Evolutionary conservation across 257 asterid genomes (phyloP).

Genomic region (Lantana camara): DNA sequence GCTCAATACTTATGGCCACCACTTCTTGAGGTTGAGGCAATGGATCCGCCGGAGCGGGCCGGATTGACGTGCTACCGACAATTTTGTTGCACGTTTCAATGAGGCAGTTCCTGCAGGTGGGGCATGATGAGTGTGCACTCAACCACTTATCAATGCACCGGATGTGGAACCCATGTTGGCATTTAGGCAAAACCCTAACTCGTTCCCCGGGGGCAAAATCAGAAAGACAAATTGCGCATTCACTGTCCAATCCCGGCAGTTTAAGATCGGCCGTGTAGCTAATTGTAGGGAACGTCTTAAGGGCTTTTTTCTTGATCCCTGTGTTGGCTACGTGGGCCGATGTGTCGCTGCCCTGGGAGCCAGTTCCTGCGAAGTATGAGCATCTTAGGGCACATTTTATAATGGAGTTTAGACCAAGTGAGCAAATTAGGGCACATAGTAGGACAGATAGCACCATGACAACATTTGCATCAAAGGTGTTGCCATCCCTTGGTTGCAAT

Average conservation of each 20-base stretch:
- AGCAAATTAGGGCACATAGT: slow-evolving; percentile 59
- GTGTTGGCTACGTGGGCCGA: slow-evolving; percentile 44
- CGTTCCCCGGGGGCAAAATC: slow-evolving; percentile 43
- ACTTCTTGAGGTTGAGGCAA: slow-evolving; percentile 28
- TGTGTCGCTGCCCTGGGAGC: not conserved
- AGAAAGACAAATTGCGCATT: slow-evolving; percentile 58
- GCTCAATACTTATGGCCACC: slow-evolving; percentile 36
- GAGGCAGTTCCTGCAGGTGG: slow-evolving; percentile 58
- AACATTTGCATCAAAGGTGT: slow-evolving; percentile 51
- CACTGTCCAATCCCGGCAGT: slow-evolving; percentile 42
- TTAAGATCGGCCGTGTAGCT: slow-evolving; percentile 39
- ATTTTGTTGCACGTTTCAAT: slow-evolving; percentile 49
- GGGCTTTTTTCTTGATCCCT: slow-evolving; percentile 55
- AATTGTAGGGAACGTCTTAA: slow-evolving; percentile 45
- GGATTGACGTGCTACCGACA: slow-evolving; percentile 18
- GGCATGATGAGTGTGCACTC: slow-evolving; percentile 56
- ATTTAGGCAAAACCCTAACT: slow-evolving; percentile 49
- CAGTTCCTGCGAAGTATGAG: slow-evolving; percentile 31
- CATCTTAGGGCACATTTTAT: slow-evolving; percentile 55
- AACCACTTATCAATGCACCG: slow-evolving; percentile 57
- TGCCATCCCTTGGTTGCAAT: slow-evolving; percentile 13
- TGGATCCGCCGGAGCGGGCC: not conserved
- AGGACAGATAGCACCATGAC: slow-evolving; percentile 65
- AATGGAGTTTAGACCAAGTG: slow-evolving; percentile 59
- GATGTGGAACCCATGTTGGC: slow-evolving; percentile 59